These are phyloP conservation scores for Marasmius tenuissimus DNA, from an alignment of 1,284 basidiomycete species.

Conservation along the genomic window DNA sequence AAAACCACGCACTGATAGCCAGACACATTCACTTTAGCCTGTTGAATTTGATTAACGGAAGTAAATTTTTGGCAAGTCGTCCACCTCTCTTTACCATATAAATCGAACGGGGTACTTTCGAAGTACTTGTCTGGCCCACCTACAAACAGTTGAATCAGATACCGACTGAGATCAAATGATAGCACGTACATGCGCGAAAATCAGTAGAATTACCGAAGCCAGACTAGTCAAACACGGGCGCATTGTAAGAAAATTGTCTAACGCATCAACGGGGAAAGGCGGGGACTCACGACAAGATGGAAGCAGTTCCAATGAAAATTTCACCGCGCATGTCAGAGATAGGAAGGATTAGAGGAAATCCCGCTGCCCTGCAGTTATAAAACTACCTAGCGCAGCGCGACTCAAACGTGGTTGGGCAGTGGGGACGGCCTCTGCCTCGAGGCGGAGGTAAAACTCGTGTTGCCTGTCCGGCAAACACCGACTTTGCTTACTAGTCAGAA, in stretches of 20 bases:
- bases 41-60: constrained; percentile 16
- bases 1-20: constrained; percentile 58
- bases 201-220: constrained; percentile 65
- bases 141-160: constrained; percentile 38
- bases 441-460: not conserved
- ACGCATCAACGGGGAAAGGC: constrained; percentile 2
- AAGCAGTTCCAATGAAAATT: constrained; percentile 66
- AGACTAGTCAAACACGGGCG: constrained; percentile 43
- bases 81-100: constrained; percentile 55
- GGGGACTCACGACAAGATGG: constrained; percentile 62
- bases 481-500: too few species aligned
- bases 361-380: constrained; percentile 22
- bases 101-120: constrained; percentile 66
- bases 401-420: constrained; percentile 31
- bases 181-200: constrained; percentile 72
- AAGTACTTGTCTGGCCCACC: constrained; percentile 82
- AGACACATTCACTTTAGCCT: constrained; percentile 72
- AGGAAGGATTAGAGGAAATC: constrained; percentile 22
- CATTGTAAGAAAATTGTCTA: constrained; percentile 20
- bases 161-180: constrained; percentile 13
- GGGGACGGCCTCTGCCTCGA: not conserved
- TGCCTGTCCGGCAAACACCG: not conserved
- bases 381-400: constrained; percentile 23
- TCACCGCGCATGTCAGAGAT: constrained; percentile 57
- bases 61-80: constrained; percentile 9